Percentiles rank a stretch among this genome's conserved stretches.
Conservation (phyloP, 2,329 filamentous ascomycete species). For the Pseudogymnoascus sp. region DNA sequence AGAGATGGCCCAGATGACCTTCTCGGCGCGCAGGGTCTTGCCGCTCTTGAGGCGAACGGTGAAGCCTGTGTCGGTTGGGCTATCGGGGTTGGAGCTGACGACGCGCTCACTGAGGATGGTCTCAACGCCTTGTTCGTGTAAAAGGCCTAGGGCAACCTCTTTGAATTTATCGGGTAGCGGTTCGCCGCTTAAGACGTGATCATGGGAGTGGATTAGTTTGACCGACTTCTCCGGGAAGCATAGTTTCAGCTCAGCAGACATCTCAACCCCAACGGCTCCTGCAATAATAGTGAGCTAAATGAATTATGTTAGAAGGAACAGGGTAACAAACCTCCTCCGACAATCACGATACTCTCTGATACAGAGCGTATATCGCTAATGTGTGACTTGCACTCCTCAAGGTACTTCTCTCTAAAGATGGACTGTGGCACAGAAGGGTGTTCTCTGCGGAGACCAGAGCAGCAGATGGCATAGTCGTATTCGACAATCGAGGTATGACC, state of each 20-base stretch:
- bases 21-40: conserved; percentile 48
- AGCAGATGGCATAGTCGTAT: conserved; percentile 71
- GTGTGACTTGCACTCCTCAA: conserved; percentile 52
- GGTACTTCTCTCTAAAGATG: conserved; percentile 50
- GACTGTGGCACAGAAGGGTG: conserved; percentile 68
- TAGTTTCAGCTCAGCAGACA: conserved; percentile 68
- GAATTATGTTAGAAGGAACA: neutral
- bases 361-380: conserved; percentile 45
- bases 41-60: conserved; percentile 48
- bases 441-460: conserved; percentile 58
- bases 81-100: conserved; percentile 37
- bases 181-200: conserved; percentile 63
- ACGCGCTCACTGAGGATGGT: conserved; percentile 55
- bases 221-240: conserved; percentile 55
- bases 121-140: conserved; percentile 55
- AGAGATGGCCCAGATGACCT: conserved; percentile 62
- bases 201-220: conserved; percentile 66
- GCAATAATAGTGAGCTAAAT: neutral
- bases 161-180: conserved; percentile 62
- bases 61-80: conserved; percentile 32
- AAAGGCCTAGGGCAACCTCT: conserved; percentile 47
- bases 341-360: conserved; percentile 53
- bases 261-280: conserved; percentile 73
- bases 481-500: conserved; percentile 33
- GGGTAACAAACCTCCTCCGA: conserved; percentile 53